A percentile compares a stretch with the other conserved stretches of the same genome.
Conservation (phyloP, 305 asterid species). For the Rubia tinctorum region DNA sequence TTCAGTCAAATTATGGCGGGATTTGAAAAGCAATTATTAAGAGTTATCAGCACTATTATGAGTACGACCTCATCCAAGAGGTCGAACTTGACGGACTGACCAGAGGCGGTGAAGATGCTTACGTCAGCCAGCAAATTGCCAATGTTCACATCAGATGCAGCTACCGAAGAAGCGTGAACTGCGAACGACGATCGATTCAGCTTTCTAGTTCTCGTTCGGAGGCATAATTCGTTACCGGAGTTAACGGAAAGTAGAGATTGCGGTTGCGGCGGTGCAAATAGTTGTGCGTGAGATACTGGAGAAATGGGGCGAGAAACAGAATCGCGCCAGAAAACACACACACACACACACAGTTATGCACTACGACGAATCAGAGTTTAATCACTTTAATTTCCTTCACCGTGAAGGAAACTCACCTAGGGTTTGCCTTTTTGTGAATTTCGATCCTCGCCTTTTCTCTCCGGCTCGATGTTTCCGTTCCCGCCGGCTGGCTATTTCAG, state of each 20-base stretch:
- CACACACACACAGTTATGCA: neutral
- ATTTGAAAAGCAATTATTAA: neutral
- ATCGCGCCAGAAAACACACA: too few relatives aligned
- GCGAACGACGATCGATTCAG: neutral
- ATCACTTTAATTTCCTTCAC: neutral
- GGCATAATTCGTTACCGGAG: neutral
- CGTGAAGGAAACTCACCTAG: neutral
- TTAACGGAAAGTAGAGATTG: slow-evolving; percentile 24
- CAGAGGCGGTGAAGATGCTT: slow-evolving; percentile 60
- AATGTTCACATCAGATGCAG: slow-evolving; percentile 42
- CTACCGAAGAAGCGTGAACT: slow-evolving; percentile 32
- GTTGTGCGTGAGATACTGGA: slow-evolving; percentile 22
- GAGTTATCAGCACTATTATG: neutral
- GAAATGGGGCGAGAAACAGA: slow-evolving; percentile 12
- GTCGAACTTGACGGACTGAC: slow-evolving; percentile 60
- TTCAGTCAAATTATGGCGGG: neutral
- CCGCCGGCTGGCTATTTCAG: slow-evolving; percentile 1
- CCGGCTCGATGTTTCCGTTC: neutral
- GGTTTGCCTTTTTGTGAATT: too few relatives aligned
- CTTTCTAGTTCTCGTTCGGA: neutral
- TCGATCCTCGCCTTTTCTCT: neutral
- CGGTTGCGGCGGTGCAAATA: slow-evolving; percentile 17
- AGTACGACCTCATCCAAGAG: slow-evolving; percentile 71
- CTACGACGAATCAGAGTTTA: too few relatives aligned
- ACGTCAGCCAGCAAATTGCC: slow-evolving; percentile 55